phyloP scores from a whole-genome alignment of 352 stramenopile species.

The Phytopythium cucurbitacearum region DNA sequence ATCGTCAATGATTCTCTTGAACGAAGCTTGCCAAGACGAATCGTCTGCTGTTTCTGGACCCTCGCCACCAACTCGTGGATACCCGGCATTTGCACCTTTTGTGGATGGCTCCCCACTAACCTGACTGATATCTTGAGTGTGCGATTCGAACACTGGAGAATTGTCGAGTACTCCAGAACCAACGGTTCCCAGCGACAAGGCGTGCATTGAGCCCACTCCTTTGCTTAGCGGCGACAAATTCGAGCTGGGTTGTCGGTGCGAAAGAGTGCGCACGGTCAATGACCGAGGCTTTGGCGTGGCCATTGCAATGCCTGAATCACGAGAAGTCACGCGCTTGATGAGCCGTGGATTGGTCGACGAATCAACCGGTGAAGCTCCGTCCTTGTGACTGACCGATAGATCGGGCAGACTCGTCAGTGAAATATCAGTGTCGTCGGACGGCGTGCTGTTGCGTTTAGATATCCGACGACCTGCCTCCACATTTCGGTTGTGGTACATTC shows the following conservation, averaged over 20 bases:
- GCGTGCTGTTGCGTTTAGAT: conserved; percentile 6
- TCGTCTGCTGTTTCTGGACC: background rate
- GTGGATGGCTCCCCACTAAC: no score
- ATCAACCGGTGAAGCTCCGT: background rate
- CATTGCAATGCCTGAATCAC: conserved; percentile 12
- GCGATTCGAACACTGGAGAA: no score
- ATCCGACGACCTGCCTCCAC: conserved; percentile 4
- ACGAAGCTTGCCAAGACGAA: conserved; percentile 41
- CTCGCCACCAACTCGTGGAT: no score
- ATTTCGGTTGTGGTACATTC: conserved; percentile 4
- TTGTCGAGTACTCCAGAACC: no score
- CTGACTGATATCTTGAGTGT: no score
- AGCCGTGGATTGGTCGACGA: conserved; percentile 10
- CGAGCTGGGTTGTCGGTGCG: conserved; percentile 15
- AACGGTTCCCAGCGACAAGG: no score
- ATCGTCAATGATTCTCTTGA: conserved; percentile 54
- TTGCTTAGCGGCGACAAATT: conserved; percentile 7
- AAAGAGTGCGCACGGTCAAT: conserved; percentile 33
- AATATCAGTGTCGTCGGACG: conserved; percentile 36
- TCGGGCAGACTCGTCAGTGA: conserved; percentile 52
- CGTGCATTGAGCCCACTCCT: background rate
- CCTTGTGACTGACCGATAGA: conserved; percentile 21
- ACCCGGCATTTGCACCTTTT: no score
- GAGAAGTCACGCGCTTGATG: conserved; percentile 33
- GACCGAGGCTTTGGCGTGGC: conserved; percentile 14